These are phyloP conservation scores for Globisporangium cylindrosporum DNA, from an alignment of 352 stramenopile species.

Conservation along the genomic window DNA sequence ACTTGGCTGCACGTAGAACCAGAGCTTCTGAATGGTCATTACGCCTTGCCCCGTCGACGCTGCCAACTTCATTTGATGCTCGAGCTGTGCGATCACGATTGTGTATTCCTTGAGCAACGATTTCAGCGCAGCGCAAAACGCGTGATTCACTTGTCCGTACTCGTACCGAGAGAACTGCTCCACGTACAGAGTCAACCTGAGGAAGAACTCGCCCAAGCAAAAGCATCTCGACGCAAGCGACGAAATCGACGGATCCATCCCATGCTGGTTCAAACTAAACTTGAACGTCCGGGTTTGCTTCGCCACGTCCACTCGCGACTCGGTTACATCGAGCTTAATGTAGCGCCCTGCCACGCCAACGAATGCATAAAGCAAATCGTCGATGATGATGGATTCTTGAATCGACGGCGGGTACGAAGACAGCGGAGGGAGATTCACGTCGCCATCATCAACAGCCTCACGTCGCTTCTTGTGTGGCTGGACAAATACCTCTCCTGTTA, in stretches of 20 bases:
- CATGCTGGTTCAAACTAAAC: constrained; percentile 63
- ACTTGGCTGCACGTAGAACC: constrained; percentile 91
- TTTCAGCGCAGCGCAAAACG: constrained; percentile 91
- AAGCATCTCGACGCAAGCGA: constrained; percentile 68
- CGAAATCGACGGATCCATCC: constrained; percentile 81
- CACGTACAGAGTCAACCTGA: constrained; percentile 74
- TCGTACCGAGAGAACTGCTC: constrained; percentile 87
- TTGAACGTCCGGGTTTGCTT: constrained; percentile 42
- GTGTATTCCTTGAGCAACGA: constrained; percentile 92
- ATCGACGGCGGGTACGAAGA: constrained; percentile 71
- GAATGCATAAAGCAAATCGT: constrained; percentile 81
- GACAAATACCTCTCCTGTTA: constrained; percentile 71
- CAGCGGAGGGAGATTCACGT: constrained; percentile 57
- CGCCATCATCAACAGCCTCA: constrained; percentile 31
- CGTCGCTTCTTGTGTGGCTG: constrained; percentile 42
- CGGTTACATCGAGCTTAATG: constrained; percentile 60
- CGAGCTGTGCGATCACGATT: constrained; percentile 89
- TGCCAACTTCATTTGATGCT: constrained; percentile 63
- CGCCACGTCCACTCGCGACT: constrained; percentile 32
- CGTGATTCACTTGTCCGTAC: constrained; percentile 93
- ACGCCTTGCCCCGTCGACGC: constrained; percentile 16
- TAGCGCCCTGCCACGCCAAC: constrained; percentile 83
- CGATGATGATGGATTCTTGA: constrained; percentile 80
- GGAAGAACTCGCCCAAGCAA: constrained; percentile 70
- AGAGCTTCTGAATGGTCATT: constrained; percentile 91